These are phyloP conservation scores for Solanum medicagineum DNA, from an alignment of 257 asterid species.

Conservation along the genomic window DNA sequence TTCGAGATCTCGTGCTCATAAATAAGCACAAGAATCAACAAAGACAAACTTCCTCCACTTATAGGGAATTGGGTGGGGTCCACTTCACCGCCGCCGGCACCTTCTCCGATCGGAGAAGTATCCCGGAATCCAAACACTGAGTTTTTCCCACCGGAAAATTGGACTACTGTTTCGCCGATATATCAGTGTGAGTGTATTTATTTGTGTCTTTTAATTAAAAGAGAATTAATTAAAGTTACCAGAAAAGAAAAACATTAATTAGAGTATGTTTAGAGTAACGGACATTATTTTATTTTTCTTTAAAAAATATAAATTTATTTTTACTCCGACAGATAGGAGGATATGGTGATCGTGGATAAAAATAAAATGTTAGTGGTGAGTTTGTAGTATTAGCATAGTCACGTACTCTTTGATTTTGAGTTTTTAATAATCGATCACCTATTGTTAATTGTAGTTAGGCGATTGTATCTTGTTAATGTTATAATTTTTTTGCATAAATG, in stretches of 20 bases:
- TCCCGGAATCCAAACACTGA: constrained; percentile 1
- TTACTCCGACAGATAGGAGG: too few species aligned
- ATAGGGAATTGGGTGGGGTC: constrained; percentile 17
- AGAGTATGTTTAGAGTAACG: not conserved
- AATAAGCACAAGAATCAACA: constrained; percentile 11
- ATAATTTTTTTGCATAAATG: too few species aligned
- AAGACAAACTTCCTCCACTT: constrained; percentile 26
- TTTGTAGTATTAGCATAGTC: too few species aligned
- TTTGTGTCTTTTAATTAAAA: not conserved
- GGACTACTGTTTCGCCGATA: not conserved
- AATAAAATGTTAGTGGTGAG: too few species aligned
- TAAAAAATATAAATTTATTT: too few species aligned
- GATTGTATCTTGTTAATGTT: too few species aligned
- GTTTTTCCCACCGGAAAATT: not conserved
- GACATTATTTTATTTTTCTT: not conserved
- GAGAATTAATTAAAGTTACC: not conserved
- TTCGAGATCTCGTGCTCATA: constrained; percentile 51
- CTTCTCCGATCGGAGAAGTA: constrained; percentile 23
- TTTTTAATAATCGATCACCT: too few species aligned
- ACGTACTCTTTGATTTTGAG: too few species aligned
- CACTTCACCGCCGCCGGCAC: constrained; percentile 6
- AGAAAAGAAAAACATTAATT: not conserved
- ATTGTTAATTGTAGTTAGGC: too few species aligned
- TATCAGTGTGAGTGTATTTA: not conserved
- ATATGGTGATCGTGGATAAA: too few species aligned